Evolutionary conservation across 2,329 filamentous ascomycete species (phyloP).

Genomic region (Cephalotrichum gorgonifer): DNA sequence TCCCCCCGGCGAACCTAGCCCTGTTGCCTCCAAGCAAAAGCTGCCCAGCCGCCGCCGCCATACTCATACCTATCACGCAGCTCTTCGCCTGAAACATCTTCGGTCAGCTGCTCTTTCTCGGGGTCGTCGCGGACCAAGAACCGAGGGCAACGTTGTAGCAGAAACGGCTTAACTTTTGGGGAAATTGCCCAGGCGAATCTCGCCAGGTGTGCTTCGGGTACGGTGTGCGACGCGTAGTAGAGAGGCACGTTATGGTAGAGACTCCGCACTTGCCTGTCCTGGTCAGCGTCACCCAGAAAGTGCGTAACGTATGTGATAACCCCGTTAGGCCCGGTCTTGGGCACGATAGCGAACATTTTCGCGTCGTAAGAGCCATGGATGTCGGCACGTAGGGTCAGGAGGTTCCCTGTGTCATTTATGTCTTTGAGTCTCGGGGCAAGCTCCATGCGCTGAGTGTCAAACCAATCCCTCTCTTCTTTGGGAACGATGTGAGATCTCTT

Average conservation of each 20-base stretch:
- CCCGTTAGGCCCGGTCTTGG: conserved; percentile 1
- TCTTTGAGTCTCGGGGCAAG: background rate
- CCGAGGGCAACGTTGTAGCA: background rate
- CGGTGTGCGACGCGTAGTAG: background rate
- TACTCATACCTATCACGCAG: background rate
- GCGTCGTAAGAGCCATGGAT: background rate
- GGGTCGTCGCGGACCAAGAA: background rate
- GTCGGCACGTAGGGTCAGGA: background rate
- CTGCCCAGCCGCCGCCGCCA: background rate
- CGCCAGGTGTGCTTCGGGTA: background rate
- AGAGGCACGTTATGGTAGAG: background rate
- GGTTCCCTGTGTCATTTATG: background rate
- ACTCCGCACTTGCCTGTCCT: background rate
- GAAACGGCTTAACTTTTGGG: background rate
- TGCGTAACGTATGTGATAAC: background rate
- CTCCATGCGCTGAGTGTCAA: too few species aligned
- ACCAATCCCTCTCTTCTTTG: background rate
- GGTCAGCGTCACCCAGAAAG: background rate
- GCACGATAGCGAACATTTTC: background rate
- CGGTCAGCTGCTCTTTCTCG: background rate
- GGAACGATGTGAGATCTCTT: background rate
- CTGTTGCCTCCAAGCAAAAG: too few species aligned
- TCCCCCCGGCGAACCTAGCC: too few species aligned
- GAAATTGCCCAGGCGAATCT: background rate
- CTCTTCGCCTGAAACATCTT: background rate